Base-by-base conservation (phyloP, 2,329 filamentous ascomycete genomes). In the Epichloe sibirici region DNA sequence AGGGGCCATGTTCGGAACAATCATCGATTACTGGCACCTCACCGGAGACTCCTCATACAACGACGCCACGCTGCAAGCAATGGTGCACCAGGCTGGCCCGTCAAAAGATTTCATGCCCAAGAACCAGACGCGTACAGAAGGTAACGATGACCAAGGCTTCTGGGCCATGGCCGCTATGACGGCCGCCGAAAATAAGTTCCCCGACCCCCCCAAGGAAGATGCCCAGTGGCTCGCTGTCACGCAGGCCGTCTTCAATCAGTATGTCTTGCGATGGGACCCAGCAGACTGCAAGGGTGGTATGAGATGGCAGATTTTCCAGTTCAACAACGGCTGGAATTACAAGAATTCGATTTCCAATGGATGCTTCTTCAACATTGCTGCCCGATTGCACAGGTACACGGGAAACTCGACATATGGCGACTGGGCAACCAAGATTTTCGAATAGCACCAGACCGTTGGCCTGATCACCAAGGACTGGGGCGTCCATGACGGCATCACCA, bases 131-230 rank as follows among this genome's bases (percentile, higher is more conserved):
- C 66, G 71, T 47, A 76, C 75, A 2, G 67, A 77, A 56, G 84
- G 84, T 57, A 88, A 88, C 67, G 85, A 89, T 57, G 85, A 88
- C 60, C 85, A 88, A 66, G 83, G 86, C 5, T 91, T 93, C 69
- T 94, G 88, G 88, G 86, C 79, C n/a, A 77, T 93, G 73, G 81
- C 88, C 1, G 86, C 84, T 55, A 86, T 94, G 74, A 78, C 79
- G 9, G 88, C 88, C 2, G 84, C 85, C 39, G 88, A 94, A 68
- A 79, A 83, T 61, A 82, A 82, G 57, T 91, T 86, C 61, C 83
- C 84, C 2, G 77, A 89, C 59, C 83, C 85, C 85, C 4, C 75
- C 79, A 0, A 71, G 0, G 77, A 76, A 53, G 64, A 82, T 51
- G 81, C 85, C 0, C 82, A 85, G 56, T 95, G 73, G 86, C 75